Evolutionary conservation across 2,329 filamentous ascomycete species (phyloP).

Genomic region (Macrophomina pseudophaseolina): DNA sequence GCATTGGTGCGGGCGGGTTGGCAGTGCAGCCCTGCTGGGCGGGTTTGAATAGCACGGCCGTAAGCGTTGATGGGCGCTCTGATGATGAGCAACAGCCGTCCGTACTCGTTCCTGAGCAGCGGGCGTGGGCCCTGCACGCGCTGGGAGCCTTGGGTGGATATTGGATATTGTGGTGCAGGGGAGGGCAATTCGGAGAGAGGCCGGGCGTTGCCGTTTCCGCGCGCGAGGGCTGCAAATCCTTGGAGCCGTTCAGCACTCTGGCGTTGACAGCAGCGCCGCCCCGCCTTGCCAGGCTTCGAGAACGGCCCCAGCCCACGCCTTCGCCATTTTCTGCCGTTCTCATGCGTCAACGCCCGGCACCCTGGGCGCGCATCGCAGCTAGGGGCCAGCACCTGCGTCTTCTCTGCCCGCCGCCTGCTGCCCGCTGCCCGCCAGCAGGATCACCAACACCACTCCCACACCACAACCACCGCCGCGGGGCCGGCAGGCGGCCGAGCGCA

Average conservation of each 20-base stretch:
- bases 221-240: slow-evolving; percentile 23
- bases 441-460: neutral
- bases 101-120: slow-evolving; percentile 25
- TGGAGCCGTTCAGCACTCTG: slow-evolving; percentile 26
- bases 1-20: slow-evolving; percentile 13
- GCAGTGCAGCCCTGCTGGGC: slow-evolving; percentile 13
- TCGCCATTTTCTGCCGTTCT: slow-evolving; percentile 22
- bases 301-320: slow-evolving; percentile 15
- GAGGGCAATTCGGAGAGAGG: slow-evolving; percentile 19
- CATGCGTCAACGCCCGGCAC: slow-evolving; percentile 22
- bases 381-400: slow-evolving; percentile 12
- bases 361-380: slow-evolving; percentile 26
- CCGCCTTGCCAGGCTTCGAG: slow-evolving; percentile 27
- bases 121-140: slow-evolving; percentile 19
- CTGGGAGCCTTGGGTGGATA: slow-evolving; percentile 25
- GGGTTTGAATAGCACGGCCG: slow-evolving; percentile 22
- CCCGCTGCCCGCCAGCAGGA: neutral
- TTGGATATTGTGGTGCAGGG: slow-evolving; percentile 24
- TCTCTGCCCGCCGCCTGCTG: neutral
- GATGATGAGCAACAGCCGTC: slow-evolving; percentile 25
- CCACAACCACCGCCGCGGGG: slow-evolving; percentile 4
- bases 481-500: neutral
- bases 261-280: slow-evolving; percentile 27
- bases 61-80: slow-evolving; percentile 25
- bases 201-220: slow-evolving; percentile 25